Conservation (phyloP, 805 yeast species). For the Candida silvicultrix region DNA sequence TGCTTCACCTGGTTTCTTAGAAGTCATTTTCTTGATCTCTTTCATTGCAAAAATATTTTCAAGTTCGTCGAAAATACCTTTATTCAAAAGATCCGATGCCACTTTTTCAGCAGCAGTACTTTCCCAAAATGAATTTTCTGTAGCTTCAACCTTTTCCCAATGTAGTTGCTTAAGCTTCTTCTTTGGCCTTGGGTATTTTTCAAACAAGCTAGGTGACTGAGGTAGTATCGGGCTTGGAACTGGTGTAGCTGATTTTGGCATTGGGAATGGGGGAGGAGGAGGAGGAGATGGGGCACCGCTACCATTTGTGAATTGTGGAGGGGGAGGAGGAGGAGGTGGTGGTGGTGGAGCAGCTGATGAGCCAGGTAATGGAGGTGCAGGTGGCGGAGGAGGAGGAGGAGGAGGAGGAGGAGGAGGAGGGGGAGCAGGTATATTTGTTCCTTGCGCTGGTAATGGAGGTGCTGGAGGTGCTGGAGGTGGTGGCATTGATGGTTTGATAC, state of each 20-base stretch:
- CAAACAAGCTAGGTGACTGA: conserved; percentile 22
- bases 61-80: conserved; percentile 62
- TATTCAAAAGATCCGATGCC: conserved; percentile 42
- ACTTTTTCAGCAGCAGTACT: conserved; percentile 35
- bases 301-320: conserved; percentile 3
- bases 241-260: conserved; percentile 9
- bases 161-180: conserved; percentile 70
- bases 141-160: conserved; percentile 68
- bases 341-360: conserved; percentile 18
- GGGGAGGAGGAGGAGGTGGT: conserved; percentile 25
- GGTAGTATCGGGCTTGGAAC: conserved; percentile 20
- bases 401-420: conserved; percentile 18
- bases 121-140: conserved; percentile 62
- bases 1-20: conserved; percentile 35
- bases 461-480: conserved; percentile 26
- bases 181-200: conserved; percentile 39
- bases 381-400: conserved; percentile 26
- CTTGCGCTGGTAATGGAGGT: conserved; percentile 9
- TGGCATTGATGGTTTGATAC: conserved; percentile 14
- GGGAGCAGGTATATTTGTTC: conserved; percentile 13
- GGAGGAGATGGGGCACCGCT: conserved; percentile 20
- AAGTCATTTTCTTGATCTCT: conserved; percentile 27
- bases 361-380: conserved; percentile 23
- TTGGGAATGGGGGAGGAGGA: conserved; percentile 21
- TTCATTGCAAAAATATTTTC: conserved; percentile 50